Percentiles rank a stretch among this genome's conserved stretches.
Conservation (phyloP, 2,329 filamentous ascomycete genomes). For the Aspergillus quadrilineatus region DNA sequence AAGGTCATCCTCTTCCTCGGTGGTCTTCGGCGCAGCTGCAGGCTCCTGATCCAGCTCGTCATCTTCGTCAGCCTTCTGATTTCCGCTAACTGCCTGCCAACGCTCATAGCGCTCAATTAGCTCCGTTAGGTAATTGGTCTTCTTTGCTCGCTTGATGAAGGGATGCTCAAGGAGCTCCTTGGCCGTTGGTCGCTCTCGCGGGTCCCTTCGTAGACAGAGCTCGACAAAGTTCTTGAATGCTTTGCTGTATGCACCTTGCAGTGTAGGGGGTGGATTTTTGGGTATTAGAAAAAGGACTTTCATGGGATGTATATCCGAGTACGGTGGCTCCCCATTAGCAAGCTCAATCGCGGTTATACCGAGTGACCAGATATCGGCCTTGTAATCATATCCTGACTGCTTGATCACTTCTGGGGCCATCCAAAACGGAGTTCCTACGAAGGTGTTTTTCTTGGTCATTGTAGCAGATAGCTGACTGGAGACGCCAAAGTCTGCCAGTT, state of each 20-base stretch:
- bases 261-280: conserved; percentile 81
- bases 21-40: conserved; percentile 38
- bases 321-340: conserved; percentile 88
- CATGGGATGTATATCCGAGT: conserved; percentile 97
- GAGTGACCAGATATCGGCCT: conserved; percentile 96
- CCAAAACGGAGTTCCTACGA: conserved; percentile 98
- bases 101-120: conserved; percentile 86
- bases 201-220: conserved; percentile 82
- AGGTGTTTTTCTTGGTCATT: conserved; percentile 99
- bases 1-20: conserved; percentile 70
- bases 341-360: conserved; percentile 92
- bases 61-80: conserved; percentile 63
- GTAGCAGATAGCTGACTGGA: conserved; percentile 94
- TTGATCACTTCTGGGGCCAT: conserved; percentile 99
- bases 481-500: conserved; percentile 94
- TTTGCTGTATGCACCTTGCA: conserved; percentile 79
- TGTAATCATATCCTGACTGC: conserved; percentile 96
- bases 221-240: conserved; percentile 83
- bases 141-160: conserved; percentile 88
- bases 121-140: conserved; percentile 94
- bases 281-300: conserved; percentile 96
- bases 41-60: conserved; percentile 53
- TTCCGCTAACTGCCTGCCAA: conserved; percentile 79
- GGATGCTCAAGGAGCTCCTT: conserved; percentile 84
- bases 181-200: conserved; percentile 81